A percentile compares a stretch with the other conserved stretches of the same genome.
Conservation (phyloP, 2,329 filamentous ascomycete species). For the Penicillium sp. region DNA sequence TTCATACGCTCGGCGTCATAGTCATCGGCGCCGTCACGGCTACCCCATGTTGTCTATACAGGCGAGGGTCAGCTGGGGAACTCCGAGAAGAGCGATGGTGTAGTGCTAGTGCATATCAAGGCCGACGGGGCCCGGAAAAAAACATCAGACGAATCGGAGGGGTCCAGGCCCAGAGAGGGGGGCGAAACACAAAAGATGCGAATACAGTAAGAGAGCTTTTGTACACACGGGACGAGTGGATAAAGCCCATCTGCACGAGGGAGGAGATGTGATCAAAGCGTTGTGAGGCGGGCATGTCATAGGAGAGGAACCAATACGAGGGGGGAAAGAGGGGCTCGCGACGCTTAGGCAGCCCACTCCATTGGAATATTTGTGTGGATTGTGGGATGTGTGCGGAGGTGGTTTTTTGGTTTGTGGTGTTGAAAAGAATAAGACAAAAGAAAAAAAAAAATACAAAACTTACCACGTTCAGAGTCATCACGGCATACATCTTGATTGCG, state of each 20-base stretch:
- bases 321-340: constrained; percentile 9
- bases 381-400: no score
- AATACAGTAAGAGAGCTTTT: neutral
- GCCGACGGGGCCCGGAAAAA: neutral
- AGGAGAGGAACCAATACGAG: constrained; percentile 15
- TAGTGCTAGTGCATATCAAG: neutral
- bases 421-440: constrained; percentile 2
- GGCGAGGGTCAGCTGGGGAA: constrained; percentile 19
- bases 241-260: constrained; percentile 24
- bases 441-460: constrained; percentile 41
- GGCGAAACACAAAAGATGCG: constrained; percentile 6
- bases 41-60: constrained; percentile 88
- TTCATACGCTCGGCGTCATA: constrained; percentile 75
- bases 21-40: constrained; percentile 85
- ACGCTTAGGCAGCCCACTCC: constrained; percentile 15
- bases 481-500: constrained; percentile 86
- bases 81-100: constrained; percentile 2
- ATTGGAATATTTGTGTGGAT: neutral
- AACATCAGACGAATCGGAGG: constrained; percentile 1
- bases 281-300: constrained; percentile 24
- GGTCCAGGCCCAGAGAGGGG: neutral
- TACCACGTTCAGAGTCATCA: constrained; percentile 82
- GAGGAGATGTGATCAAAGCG: constrained; percentile 31
- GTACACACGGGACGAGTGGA: constrained; percentile 21
- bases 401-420: no score